Base-by-base conservation (phyloP, 2,329 filamentous ascomycete species). In the Colletotrichum viniferum region DNA sequence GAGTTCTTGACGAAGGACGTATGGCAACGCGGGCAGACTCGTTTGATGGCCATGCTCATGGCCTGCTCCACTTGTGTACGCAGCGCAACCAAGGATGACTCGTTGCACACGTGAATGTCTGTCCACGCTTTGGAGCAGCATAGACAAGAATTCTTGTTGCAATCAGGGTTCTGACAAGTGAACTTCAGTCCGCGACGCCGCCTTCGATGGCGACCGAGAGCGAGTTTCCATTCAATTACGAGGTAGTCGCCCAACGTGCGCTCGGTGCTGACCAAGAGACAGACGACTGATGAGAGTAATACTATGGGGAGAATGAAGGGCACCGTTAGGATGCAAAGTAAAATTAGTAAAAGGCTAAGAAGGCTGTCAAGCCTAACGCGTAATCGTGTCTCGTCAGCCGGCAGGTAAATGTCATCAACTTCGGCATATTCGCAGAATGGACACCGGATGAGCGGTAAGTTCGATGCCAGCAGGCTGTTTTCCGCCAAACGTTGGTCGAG, bases 351-450 rank as follows among this genome's bases (percentile, higher is more conserved):
- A 63, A 89, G 78, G 76, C 86, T 88, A 78, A 85, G 85, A 58
- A 90, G 77, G 78, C 85, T 88, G 78, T 89, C 87, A 52, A 88
- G 84, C 74, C 90, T 90, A 72, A 94, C 83, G 60, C 87, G 90
- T 82, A 93, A 90, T 28, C 86, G 85, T 28, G 90, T 84, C 72
- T 91, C 88, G 67, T 85, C 84, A 61, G 84, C 84, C 13, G 92
- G 92, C 26, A 93, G 87, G 81, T 94, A 95, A 21, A 94, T 86
- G 71, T 95, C 93, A 83, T 98, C 95, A 30, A 96, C 89, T 86
- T 98, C 97, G 36, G 95, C 95, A 81, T 98, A 99, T 78, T 89
- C 90, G 87, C 96, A 99, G 82, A 97, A 98, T 0, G 96, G 96
- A 80, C 97, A 98, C 52, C 93, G 92, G 63, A 97, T 89, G 3